Percentiles rank a stretch among this genome's conserved stretches.
Evolutionary conservation across 805 yeast genomes (phyloP).

Genomic region (Metschnikowia similis): DNA sequence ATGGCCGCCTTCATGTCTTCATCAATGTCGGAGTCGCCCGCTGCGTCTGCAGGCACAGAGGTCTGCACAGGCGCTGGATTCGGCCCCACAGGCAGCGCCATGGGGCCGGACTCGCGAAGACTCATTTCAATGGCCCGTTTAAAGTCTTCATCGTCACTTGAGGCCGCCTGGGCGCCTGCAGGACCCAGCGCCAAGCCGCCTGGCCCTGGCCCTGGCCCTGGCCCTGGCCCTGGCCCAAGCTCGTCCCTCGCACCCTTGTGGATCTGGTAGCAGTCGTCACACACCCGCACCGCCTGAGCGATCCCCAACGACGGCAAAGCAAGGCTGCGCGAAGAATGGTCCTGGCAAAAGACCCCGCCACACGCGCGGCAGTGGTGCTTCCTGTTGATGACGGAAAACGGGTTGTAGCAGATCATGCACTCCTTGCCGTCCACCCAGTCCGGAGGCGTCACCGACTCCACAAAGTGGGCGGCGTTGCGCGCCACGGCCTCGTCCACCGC

Average conservation of each 20-base stretch:
- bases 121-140: slow-evolving; percentile 76
- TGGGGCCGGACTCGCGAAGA: slow-evolving; percentile 47
- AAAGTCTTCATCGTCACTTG: slow-evolving; percentile 71
- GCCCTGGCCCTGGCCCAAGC: too few relatives aligned
- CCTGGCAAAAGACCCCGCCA: slow-evolving; percentile 89
- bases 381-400: slow-evolving; percentile 77
- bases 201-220: not conserved
- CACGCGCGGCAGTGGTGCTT: slow-evolving; percentile 97
- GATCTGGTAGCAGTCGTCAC: slow-evolving; percentile 81
- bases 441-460: slow-evolving; percentile 91
- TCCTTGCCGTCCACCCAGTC: slow-evolving; percentile 96
- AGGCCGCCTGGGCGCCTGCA: not conserved
- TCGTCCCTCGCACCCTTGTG: slow-evolving; percentile 31
- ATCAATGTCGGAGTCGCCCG: slow-evolving; percentile 60
- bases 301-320: slow-evolving; percentile 84
- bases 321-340: slow-evolving; percentile 69
- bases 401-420: slow-evolving; percentile 86
- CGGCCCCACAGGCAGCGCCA: too few relatives aligned
- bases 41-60: not conserved
- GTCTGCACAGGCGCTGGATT: too few relatives aligned
- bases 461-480: slow-evolving; percentile 44
- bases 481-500: slow-evolving; percentile 27
- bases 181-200: too few relatives aligned
- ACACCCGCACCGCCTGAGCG: slow-evolving; percentile 83
- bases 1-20: slow-evolving; percentile 92